A percentile compares a stretch with the other conserved stretches of the same genome.
Conservation (phyloP, 179 eudicot genomes). For the Silene coronaria region DNA sequence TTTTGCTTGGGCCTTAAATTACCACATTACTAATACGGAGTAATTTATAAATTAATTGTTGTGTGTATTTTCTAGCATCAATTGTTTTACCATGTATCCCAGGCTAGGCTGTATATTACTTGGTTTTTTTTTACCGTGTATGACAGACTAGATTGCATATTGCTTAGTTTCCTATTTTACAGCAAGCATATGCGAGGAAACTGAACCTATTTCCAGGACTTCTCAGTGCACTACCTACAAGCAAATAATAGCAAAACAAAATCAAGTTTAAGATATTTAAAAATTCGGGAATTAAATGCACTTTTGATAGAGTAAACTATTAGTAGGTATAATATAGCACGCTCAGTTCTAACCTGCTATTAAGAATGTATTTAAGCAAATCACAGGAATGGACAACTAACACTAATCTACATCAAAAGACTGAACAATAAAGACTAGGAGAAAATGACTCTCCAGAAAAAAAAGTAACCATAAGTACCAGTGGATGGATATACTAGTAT, state of each 20-base stretch:
- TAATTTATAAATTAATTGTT: neutral
- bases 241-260: neutral
- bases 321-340: too few species aligned
- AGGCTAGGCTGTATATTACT: neutral
- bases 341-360: neutral
- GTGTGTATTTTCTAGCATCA: neutral
- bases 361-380: neutral
- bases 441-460: neutral
- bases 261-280: neutral
- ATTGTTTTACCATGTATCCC: neutral
- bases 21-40: neutral
- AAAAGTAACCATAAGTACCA: neutral
- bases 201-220: neutral
- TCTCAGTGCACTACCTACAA: neutral
- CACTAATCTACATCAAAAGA: neutral
- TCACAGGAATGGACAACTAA: neutral
- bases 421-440: neutral
- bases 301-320: too few species aligned
- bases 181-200: neutral
- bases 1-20: too few species aligned
- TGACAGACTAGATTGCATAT: neutral
- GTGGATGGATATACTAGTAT: neutral
- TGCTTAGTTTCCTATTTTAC: neutral
- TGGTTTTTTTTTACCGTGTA: neutral
- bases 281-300: neutral